Conservation (phyloP, 441 rosid genomes). For the Adansonia madagascariensis region DNA sequence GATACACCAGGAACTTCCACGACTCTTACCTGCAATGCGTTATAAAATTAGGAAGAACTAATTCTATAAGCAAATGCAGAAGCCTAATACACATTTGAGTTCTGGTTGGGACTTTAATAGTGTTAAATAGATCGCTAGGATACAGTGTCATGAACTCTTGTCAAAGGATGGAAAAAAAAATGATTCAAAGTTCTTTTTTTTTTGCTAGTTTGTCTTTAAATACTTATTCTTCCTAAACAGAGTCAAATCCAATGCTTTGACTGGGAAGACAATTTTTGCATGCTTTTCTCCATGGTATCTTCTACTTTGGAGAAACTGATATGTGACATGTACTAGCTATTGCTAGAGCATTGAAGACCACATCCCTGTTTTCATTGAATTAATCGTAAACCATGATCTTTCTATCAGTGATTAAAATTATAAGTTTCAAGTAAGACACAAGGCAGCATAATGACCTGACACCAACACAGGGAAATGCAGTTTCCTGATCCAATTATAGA, state of each 20-base stretch:
- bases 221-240: not conserved
- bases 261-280: not conserved
- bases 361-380: not conserved
- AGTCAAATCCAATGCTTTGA: not conserved
- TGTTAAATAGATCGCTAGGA: not conserved
- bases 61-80: not conserved
- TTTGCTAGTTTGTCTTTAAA: not conserved
- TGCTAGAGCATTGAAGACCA: not conserved
- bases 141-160: not conserved
- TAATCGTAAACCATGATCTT: not conserved
- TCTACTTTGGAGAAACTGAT: constrained; percentile 1
- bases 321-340: not conserved
- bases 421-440: not conserved
- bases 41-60: constrained; percentile 13
- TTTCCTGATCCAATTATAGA: not conserved
- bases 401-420: not conserved
- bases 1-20: constrained; percentile 97
- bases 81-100: constrained; percentile 8
- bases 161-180: constrained; percentile 8
- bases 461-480: not conserved
- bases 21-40: constrained; percentile 72
- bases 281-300: not conserved
- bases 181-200: constrained; percentile 12
- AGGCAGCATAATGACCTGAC: not conserved
- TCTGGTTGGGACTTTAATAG: not conserved